A percentile compares a stretch with the other conserved stretches of the same genome.
Conservation (phyloP, 441 rosid species). For the Dalechampia spathulata region DNA sequence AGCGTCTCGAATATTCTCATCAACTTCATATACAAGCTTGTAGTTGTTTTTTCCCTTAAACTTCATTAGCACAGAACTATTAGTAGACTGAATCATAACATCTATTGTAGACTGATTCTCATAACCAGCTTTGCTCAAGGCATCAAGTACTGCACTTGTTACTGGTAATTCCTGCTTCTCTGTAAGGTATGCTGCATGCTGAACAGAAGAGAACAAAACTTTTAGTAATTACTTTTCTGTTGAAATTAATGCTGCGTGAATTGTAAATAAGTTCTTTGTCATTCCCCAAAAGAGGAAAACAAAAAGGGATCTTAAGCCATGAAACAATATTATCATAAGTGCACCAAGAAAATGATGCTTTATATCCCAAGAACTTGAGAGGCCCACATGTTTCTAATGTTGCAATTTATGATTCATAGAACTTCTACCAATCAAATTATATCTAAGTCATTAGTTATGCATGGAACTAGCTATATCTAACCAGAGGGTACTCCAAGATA, state of each 20-base stretch:
- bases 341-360: too few relatives aligned
- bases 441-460: too few relatives aligned
- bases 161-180: constrained; percentile 36
- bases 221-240: not conserved
- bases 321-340: too few relatives aligned
- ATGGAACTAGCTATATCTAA: too few relatives aligned
- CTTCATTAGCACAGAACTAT: constrained; percentile 53
- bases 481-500: too few relatives aligned
- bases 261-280: too few relatives aligned
- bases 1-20: constrained; percentile 46
- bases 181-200: constrained; percentile 65
- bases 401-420: too few relatives aligned
- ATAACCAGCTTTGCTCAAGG: constrained; percentile 47
- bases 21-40: constrained; percentile 53
- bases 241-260: not conserved
- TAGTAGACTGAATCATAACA: constrained; percentile 68
- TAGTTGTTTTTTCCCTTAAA: constrained; percentile 40
- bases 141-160: constrained; percentile 35
- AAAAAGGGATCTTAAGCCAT: too few relatives aligned
- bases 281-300: too few relatives aligned
- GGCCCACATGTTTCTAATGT: too few relatives aligned
- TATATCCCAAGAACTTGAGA: too few relatives aligned
- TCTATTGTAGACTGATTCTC: constrained; percentile 26
- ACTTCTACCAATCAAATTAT: too few relatives aligned
- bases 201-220: constrained; percentile 8